Conservation (phyloP, 352 stramenopile genomes). For the Pythium utonaiense region DNA sequence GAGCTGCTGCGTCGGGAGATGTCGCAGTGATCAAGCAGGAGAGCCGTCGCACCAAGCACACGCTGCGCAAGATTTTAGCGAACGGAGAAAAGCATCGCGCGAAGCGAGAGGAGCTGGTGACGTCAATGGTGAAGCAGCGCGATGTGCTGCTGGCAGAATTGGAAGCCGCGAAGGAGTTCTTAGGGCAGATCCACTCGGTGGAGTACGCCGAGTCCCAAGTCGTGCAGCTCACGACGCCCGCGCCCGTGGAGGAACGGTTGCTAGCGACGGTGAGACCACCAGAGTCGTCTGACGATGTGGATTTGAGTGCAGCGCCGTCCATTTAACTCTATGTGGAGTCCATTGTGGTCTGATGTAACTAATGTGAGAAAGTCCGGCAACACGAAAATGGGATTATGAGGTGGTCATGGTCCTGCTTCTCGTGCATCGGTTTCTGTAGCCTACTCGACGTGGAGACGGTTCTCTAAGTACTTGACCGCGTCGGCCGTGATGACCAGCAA, state of each 20-base stretch:
- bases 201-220: conserved; percentile 31
- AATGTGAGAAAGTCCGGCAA: background rate
- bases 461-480: conserved; percentile 86
- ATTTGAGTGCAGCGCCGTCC: conserved; percentile 44
- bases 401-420: background rate
- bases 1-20: conserved; percentile 29
- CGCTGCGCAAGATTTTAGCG: conserved; percentile 50
- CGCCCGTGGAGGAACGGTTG: conserved; percentile 61
- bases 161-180: conserved; percentile 65
- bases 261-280: conserved; percentile 50
- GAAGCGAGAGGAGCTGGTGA: conserved; percentile 53
- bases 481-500: conserved; percentile 83
- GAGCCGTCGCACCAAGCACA: conserved; percentile 49
- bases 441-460: conserved; percentile 83
- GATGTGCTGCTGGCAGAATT: conserved; percentile 61
- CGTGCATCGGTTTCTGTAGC: background rate
- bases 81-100: conserved; percentile 48
- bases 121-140: conserved; percentile 70
- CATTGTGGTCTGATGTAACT: background rate
- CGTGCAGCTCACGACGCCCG: conserved; percentile 49
- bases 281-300: conserved; percentile 37
- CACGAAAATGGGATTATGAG: background rate
- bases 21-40: conserved; percentile 61
- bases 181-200: conserved; percentile 61
- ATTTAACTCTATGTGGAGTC: too few species aligned